Conservation (phyloP, 129 eudicot species). For the Arctium lappa region DNA sequence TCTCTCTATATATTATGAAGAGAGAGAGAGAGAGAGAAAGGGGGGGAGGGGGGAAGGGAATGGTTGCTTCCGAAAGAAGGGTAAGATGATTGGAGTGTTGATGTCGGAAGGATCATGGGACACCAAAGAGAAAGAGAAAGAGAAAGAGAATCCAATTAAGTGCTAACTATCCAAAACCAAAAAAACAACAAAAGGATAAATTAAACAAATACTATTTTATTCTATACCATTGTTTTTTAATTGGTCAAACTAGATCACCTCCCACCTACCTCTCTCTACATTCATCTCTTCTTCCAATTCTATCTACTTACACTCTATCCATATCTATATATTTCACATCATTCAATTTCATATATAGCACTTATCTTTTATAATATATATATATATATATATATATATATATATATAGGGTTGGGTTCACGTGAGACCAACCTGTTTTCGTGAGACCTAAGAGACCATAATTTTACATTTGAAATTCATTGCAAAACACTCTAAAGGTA, state of each 20-base stretch:
- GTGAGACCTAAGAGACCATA: too few species aligned
- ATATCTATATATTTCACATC: not conserved
- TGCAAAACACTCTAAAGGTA: too few species aligned
- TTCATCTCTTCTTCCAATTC: not conserved
- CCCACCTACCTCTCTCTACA: constrained; percentile 25
- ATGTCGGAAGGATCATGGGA: constrained; percentile 41
- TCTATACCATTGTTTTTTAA: not conserved
- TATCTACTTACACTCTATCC: not conserved
- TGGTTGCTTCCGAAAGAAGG: constrained; percentile 38
- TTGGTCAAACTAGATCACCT: constrained; percentile 39
- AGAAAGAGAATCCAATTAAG: constrained; percentile 32
- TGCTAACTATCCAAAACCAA: constrained; percentile 33
- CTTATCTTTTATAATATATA: too few species aligned
- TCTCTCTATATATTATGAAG: not conserved
- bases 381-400: too few species aligned
- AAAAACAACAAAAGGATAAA: constrained; percentile 21
- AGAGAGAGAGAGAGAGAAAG: constrained; percentile 1
- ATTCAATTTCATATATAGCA: too few species aligned
- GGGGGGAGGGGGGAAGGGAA: too few species aligned
- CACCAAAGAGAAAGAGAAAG: constrained; percentile 12
- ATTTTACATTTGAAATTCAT: too few species aligned
- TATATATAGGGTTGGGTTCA: too few species aligned
- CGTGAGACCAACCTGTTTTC: too few species aligned
- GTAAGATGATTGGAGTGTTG: constrained; percentile 37
- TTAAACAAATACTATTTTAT: constrained; percentile 4